Evolutionary conservation across 2,329 filamentous ascomycete species (phyloP).

Genomic region (Sarocladiaceae sp.): DNA sequence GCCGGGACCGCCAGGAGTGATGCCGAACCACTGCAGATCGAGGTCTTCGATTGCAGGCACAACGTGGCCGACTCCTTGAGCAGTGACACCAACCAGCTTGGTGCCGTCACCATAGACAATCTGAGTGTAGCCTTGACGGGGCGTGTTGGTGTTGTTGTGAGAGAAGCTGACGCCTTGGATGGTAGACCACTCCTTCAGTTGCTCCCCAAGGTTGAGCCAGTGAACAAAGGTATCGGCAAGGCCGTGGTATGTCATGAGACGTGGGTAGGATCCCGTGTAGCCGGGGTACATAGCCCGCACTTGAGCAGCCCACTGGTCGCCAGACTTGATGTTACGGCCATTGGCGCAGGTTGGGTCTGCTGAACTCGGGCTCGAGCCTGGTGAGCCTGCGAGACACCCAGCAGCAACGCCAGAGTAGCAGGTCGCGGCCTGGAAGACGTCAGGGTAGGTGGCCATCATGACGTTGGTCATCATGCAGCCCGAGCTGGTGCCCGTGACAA

Average conservation of each 20-base stretch:
- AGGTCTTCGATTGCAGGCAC: conserved; percentile 19
- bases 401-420: conserved; percentile 45
- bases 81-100: conserved; percentile 22
- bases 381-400: conserved; percentile 44
- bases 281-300: conserved; percentile 41
- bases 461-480: conserved; percentile 45
- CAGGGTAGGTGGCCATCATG: conserved; percentile 45
- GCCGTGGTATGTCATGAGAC: conserved; percentile 53
- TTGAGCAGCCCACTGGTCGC: conserved; percentile 31
- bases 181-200: conserved; percentile 17
- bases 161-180: conserved; percentile 16
- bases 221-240: conserved; percentile 20
- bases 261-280: conserved; percentile 39
- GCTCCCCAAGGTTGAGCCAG: conserved; percentile 12
- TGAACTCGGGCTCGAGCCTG: conserved; percentile 4
- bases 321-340: conserved; percentile 36
- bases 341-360: conserved; percentile 43
- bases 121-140: conserved; percentile 23
- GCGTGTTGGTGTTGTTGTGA: conserved; percentile 19
- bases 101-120: conserved; percentile 27
- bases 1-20: conserved; percentile 8
- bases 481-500: conserved; percentile 42
- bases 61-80: conserved; percentile 23
- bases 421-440: conserved; percentile 44
- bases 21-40: conserved; percentile 16